Base-by-base conservation (phyloP, 441 rosid species). In the Monsonia emarginata region DNA sequence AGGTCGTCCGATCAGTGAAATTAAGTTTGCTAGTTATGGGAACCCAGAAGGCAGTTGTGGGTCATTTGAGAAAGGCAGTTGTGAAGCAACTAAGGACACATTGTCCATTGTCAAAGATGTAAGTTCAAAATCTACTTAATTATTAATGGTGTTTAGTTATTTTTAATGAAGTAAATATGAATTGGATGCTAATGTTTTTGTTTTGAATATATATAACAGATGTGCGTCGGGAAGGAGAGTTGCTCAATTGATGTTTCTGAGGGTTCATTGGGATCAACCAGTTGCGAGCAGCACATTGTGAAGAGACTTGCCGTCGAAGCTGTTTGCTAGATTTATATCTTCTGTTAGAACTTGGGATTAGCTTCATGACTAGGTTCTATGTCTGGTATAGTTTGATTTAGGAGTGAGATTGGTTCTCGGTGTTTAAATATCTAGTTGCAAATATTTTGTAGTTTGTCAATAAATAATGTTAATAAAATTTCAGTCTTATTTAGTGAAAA, bases 51-150 rank as follows among this genome's bases (percentile, higher is more conserved):
- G 38, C 2, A 5, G 3, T 11, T 59, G 63, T 28, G 63, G 63
- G 26, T 59, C 63, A 26, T 59, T 59, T 14, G 60, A 54, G 60
- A 54, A 8, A 54, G 60, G 60, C 14, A 10, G 60, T 8, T 54
- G 60, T 54, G 30, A 54, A 13, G 60, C 13, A 22, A 9, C 3
- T 13, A 54, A 9, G 11, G 60, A 24, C 13, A 30, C 28, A 10
- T 8, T 54, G 60, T 9, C 27, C 7, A 9, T 24, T 1, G n/a
- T 54, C 28, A 24, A 54, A 10, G 1, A 24, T 7, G 60, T 54
- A 24, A 54, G 30, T 54, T 9, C 0, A 18, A n/a, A n/a, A n/a
- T n/a, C n/a, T n/a, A n/a, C n/a, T n/a, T n/a, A n/a, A n/a, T n/a
- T n/a, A n/a, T 13, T 40, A 40, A 2, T 14, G 2, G n/a, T 11